Evolutionary conservation across 306 rosid genomes (phyloP).

Genomic region (Notholithocarpus densiflorus): DNA sequence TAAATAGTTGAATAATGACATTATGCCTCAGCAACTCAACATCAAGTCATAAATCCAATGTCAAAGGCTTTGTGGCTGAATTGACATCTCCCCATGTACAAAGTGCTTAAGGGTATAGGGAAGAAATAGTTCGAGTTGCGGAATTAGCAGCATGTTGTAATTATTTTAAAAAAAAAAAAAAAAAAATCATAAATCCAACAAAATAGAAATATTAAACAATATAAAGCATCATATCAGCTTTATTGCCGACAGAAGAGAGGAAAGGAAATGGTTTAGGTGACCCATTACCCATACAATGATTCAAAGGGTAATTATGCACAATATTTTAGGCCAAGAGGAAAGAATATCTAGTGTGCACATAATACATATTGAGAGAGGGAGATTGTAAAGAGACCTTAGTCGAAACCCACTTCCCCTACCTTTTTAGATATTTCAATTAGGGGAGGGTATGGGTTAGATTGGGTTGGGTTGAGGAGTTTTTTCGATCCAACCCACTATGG

Average conservation of each 20-base stretch:
- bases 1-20: background rate
- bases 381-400: background rate
- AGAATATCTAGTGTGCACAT: background rate
- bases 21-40: background rate
- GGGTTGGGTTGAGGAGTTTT: too few species aligned
- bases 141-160: too few species aligned
- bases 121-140: rapidly evolving
- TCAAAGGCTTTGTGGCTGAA: too few species aligned
- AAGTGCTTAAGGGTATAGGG: rapidly evolving
- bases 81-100: rapidly evolving
- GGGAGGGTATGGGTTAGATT: too few species aligned
- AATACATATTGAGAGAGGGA: background rate
- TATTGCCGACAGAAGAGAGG: constrained; percentile 11
- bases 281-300: background rate
- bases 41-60: background rate
- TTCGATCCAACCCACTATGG: too few species aligned
- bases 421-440: too few species aligned
- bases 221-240: background rate
- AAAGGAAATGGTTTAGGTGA: background rate
- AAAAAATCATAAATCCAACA: background rate
- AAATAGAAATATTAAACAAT: background rate
- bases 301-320: background rate
- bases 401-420: too few species aligned
- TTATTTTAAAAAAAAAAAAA: too few species aligned
- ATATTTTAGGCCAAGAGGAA: background rate